Percentiles rank a stretch among this genome's conserved stretches.
Evolutionary conservation across 139 green algal genomes (phyloP).

Genomic region (Chlorella sp.): DNA sequence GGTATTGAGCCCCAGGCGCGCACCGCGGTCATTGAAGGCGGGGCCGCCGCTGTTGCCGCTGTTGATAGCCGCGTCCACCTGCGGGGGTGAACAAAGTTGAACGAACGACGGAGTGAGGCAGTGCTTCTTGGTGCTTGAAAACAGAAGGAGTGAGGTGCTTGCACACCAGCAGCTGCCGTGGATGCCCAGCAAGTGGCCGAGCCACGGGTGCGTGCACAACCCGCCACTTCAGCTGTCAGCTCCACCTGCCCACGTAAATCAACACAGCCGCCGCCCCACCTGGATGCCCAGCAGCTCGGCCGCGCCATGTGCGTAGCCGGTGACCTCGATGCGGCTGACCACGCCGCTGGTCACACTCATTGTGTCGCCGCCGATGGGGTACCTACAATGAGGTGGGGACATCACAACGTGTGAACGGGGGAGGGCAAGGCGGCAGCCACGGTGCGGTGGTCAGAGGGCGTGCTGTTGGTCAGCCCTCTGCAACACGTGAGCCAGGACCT

Average conservation of each 20-base stretch:
- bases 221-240: no score
- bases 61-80: slow-evolving; percentile 72
- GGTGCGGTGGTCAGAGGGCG: not conserved
- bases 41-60: slow-evolving; percentile 78
- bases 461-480: not conserved
- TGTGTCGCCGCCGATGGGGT: slow-evolving; percentile 74
- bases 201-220: no score
- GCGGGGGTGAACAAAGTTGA: not conserved
- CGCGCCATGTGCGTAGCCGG: slow-evolving; percentile 75
- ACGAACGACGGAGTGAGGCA: no score
- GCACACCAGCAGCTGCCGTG: no score
- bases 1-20: not conserved
- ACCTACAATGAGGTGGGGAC: not conserved
- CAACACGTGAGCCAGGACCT: no score
- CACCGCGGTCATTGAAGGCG: slow-evolving; percentile 39
- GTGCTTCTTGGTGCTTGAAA: no score
- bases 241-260: not conserved
- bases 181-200: no score
- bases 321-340: slow-evolving; percentile 86
- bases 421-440: not conserved
- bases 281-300: slow-evolving; percentile 84
- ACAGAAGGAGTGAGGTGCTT: not conserved
- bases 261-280: slow-evolving; percentile 48
- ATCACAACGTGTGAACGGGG: not conserved
- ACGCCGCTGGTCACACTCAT: slow-evolving; percentile 83